These are phyloP conservation scores for Ustilago loliicola DNA, from an alignment of 1,284 basidiomycete species.

Conservation along the genomic window DNA sequence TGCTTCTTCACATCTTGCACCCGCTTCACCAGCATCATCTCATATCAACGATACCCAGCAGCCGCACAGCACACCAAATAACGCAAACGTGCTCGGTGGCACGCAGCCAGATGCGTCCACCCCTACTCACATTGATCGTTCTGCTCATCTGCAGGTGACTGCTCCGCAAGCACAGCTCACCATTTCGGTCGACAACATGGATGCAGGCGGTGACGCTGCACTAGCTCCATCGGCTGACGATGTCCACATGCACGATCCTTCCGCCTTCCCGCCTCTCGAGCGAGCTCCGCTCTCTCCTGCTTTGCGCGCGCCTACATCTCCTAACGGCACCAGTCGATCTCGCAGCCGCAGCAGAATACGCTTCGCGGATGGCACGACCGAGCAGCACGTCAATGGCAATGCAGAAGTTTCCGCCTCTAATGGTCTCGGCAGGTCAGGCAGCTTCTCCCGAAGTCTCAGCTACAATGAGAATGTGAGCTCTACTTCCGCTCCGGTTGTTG, in stretches of 20 bases:
- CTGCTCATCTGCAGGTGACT: constrained; percentile 1
- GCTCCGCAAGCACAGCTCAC: constrained; percentile 31
- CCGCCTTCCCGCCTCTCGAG: constrained; percentile 50
- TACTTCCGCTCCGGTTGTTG: constrained; percentile 36
- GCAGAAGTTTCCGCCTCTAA: constrained; percentile 12
- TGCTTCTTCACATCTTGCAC: neutral
- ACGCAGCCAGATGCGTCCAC: constrained; percentile 2
- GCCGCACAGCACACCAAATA: neutral
- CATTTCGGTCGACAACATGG: constrained; percentile 59
- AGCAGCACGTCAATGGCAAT: neutral
- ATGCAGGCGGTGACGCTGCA: constrained; percentile 49
- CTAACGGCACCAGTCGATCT: constrained; percentile 19
- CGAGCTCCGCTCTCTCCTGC: constrained; percentile 33
- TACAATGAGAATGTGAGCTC: constrained; percentile 52
- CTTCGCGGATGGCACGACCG: constrained; percentile 17
- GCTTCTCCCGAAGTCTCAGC: constrained; percentile 56
- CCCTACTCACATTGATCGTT: neutral
- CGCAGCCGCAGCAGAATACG: constrained; percentile 42
- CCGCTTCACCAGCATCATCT: constrained; percentile 7
- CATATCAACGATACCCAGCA: constrained; percentile 17
- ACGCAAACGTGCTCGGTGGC: neutral
- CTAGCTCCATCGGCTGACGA: constrained; percentile 21
- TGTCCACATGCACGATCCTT: constrained; percentile 37
- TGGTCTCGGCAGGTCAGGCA: constrained; percentile 39
- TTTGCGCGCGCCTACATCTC: constrained; percentile 34